Base-by-base conservation (phyloP, 305 asterid species). In the Caryopteris hybrid region DNA sequence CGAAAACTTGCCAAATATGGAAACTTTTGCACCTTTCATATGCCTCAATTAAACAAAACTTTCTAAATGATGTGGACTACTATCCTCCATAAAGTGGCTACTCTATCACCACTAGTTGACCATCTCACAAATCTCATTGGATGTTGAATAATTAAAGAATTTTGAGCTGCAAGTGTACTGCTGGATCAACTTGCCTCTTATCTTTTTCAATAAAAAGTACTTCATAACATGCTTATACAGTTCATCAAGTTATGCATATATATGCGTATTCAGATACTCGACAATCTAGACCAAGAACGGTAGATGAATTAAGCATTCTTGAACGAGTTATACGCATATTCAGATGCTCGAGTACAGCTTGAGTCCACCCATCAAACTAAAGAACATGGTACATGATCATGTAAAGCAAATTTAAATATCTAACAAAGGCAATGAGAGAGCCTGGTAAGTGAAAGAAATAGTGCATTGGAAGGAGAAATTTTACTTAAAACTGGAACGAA, bases 71-170 rank as follows among this genome's bases (percentile, higher is more conserved):
- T 76, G 86, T 81, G 86, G 85, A 74, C 81, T 71, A 46, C 81
- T 79, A 74, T 67, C 80, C 75, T 66, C 90, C 89, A 78, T 61
- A 72, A 71, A 77, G 66, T 68, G 57, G 43, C n/a, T n/a, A n/a
- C n/a, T n/a, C n/a, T n/a, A n/a, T n/a, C 29, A 54, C 48, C 67
- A 48, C 52, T 42, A 13, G 73, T 77, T 83, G 83, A 79, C 82
- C 51, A 58, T 33, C 69, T 73, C 69, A 43, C 76, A 18, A 36
- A 61, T 78, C 78, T 76, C 78, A 70, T 78, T 73, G 80, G 78
- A 76, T 76, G 78, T 82, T 79, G 77, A 71, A 73, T 70, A 38
- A 48, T 65, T 4, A 76, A 13, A n/a, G n/a, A n/a, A n/a, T n/a
- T n/a, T 39, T 48, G 55, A 41, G 16, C 66, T 33, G 0, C 36